Percentiles rank a stretch among this genome's conserved stretches.
These are phyloP conservation scores for Drechslera avenae DNA, from an alignment of 2,329 filamentous ascomycete species.

Conservation along the genomic window DNA sequence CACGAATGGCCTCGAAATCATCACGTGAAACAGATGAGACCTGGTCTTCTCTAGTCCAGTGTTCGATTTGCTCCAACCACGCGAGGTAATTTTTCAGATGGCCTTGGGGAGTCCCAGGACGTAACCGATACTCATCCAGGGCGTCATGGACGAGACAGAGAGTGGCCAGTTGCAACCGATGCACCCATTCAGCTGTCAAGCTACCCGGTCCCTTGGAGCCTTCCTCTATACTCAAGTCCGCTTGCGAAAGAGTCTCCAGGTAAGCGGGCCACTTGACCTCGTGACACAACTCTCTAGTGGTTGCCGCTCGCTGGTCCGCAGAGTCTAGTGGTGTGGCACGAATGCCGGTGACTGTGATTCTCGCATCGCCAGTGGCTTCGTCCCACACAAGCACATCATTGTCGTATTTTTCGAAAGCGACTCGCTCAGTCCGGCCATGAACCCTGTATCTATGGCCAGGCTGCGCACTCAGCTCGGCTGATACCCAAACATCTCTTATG, in stretches of 20 bases:
- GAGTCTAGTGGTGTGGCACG: constrained; percentile 1
- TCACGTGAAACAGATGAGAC: background rate
- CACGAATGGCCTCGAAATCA: background rate
- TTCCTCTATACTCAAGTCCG: background rate
- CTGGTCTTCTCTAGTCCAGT: constrained; percentile 1
- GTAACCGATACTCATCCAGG: background rate
- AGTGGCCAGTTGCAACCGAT: background rate
- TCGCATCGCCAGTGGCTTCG: background rate
- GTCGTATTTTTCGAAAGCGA: constrained; percentile 4
- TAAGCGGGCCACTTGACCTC: constrained; percentile 1
- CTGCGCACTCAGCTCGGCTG: background rate
- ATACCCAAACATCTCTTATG: constrained; percentile 1
- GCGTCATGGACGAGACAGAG: constrained; percentile 4
- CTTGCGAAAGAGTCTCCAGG: background rate
- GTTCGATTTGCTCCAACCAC: constrained; percentile 1
- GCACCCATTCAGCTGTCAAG: constrained; percentile 1
- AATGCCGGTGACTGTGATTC: constrained; percentile 1
- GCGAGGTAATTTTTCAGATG: background rate
- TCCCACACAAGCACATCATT: constrained; percentile 1
- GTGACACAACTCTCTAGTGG: background rate
- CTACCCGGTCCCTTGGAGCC: background rate
- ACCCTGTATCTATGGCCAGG: constrained; percentile 1
- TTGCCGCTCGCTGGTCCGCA: background rate
- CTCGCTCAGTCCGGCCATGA: constrained; percentile 1
- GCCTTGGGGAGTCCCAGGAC: background rate